Conservation (phyloP, 2,329 filamentous ascomycete genomes). For the Xylariaceae sp. region DNA sequence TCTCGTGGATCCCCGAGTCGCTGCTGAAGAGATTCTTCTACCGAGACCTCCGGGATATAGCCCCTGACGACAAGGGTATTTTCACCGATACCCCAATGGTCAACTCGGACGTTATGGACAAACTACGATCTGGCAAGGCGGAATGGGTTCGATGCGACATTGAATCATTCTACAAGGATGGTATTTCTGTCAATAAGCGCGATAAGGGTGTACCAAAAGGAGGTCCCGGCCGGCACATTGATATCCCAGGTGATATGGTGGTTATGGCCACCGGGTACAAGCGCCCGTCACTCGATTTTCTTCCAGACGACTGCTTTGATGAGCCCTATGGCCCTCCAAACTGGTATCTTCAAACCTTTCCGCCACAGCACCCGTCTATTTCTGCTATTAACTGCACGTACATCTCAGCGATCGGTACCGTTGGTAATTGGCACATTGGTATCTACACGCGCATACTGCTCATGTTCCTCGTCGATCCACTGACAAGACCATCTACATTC, state of each 20-base stretch:
- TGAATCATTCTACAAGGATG: slow-evolving; percentile 64
- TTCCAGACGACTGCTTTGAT: slow-evolving; percentile 74
- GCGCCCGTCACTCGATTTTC: slow-evolving; percentile 73
- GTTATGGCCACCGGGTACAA: slow-evolving; percentile 86
- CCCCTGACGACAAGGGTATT: slow-evolving; percentile 73
- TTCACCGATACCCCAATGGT: slow-evolving; percentile 89
- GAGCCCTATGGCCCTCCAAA: slow-evolving; percentile 79
- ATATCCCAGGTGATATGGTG: slow-evolving; percentile 75
- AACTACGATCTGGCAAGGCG: slow-evolving; percentile 72
- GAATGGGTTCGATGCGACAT: slow-evolving; percentile 86
- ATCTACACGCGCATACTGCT: slow-evolving; percentile 86
- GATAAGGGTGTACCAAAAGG: slow-evolving; percentile 74
- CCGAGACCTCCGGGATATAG: slow-evolving; percentile 75
- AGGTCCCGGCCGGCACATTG: slow-evolving; percentile 71
- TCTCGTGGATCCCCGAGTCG: slow-evolving; percentile 80
- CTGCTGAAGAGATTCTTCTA: slow-evolving; percentile 82
- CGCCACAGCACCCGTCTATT: slow-evolving; percentile 73
- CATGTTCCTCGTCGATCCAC: slow-evolving; percentile 83
- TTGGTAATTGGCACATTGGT: slow-evolving; percentile 88
- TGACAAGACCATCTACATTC: slow-evolving; percentile 71
- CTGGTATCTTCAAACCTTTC: slow-evolving; percentile 90
- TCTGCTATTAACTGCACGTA: slow-evolving; percentile 85
- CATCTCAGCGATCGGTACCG: slow-evolving; percentile 77
- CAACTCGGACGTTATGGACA: slow-evolving; percentile 79
- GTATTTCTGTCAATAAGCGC: slow-evolving; percentile 74